Percentiles rank a stretch among this genome's conserved stretches.
phyloP scores from a whole-genome alignment of 225 moss, liverwort and hornwort species.

The Antitrichia curtipendula region DNA sequence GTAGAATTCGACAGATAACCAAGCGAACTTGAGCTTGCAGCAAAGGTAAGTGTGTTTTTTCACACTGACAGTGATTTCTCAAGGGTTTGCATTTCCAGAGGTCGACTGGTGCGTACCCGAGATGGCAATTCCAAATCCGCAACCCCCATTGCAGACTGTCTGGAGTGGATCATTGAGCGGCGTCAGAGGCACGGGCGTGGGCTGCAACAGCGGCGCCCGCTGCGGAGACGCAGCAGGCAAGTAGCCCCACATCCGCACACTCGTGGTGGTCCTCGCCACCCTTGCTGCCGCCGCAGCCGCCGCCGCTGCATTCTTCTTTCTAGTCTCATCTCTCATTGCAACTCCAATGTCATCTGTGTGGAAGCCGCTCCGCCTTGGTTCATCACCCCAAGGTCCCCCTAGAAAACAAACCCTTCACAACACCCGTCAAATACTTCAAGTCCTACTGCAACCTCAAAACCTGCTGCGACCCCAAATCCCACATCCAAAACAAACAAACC shows the following conservation, averaged over 20 bases:
- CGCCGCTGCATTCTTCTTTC: conserved; percentile 1
- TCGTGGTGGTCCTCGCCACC: not conserved
- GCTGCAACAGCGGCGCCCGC: conserved; percentile 50
- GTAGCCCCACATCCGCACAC: conserved; percentile 93
- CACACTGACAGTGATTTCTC: not conserved
- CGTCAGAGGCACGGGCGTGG: conserved; percentile 42
- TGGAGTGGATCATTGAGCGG: conserved; percentile 39
- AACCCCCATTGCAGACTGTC: conserved; percentile 75
- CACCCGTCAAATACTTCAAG: not conserved
- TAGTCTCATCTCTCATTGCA: conserved; percentile 49
- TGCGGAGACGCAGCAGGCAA: conserved; percentile 65
- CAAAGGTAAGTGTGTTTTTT: not conserved
- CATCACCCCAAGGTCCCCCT: conserved; percentile 5
- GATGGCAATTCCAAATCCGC: conserved; percentile 83
- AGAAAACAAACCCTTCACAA: not conserved
- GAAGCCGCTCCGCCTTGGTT: conserved; percentile 10
- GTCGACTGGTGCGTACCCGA: conserved; percentile 45
- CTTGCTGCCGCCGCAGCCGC: not conserved
- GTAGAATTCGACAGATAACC: not conserved
- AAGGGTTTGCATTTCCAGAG: not conserved
- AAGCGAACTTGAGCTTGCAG: not conserved
- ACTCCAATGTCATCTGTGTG: conserved; percentile 30
- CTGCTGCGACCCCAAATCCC: not conserved
- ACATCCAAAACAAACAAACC: not conserved
- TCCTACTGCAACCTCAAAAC: not conserved